Conservation (phyloP, 345 rosid species). For the Citrus sinensis region DVS_A1.0 CM039165.1:28823501-28824000, state of each 20-base stretch:
- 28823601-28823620: slow-evolving; percentile 29
- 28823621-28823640: slow-evolving; percentile 9
- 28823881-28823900: slow-evolving; percentile 86
- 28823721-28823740: slow-evolving; percentile 25
- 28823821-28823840: slow-evolving; percentile 88
- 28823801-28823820: slow-evolving; percentile 68
- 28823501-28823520: slow-evolving; percentile 18
- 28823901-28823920: slow-evolving; percentile 82
- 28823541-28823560: background rate
- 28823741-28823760: slow-evolving; percentile 57
- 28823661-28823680: slow-evolving; percentile 1
- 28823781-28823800: slow-evolving; percentile 61
- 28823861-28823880: slow-evolving; percentile 78
- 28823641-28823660: slow-evolving; percentile 9
- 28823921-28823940: slow-evolving; percentile 77
- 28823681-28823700: slow-evolving; percentile 31
- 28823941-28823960: slow-evolving; percentile 88
- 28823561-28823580: slow-evolving; percentile 18
- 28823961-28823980: slow-evolving; percentile 61
- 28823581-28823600: slow-evolving; percentile 53
- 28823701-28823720: slow-evolving; percentile 6
- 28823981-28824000: slow-evolving; percentile 76
- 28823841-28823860: slow-evolving; percentile 83
- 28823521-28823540: background rate
- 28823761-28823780: slow-evolving; percentile 61